Evolutionary conservation across 2,329 filamentous ascomycete species (phyloP), one percentile per base, ranked within the genome.

Genomic region (Neopestalotiopsis sp.): DNA sequence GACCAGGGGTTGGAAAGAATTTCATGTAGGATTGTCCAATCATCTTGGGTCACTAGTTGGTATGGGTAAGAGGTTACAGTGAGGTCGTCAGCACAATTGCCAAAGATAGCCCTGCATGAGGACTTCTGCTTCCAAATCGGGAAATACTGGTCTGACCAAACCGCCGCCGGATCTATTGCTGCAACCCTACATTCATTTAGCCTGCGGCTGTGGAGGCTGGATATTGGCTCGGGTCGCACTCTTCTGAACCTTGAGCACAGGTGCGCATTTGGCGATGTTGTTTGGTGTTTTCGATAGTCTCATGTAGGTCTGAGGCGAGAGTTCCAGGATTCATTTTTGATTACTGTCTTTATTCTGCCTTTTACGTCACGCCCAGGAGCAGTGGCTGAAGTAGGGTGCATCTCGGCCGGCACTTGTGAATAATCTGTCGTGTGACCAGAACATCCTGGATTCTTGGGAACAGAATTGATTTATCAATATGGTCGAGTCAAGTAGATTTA

Each of bases 221-320:
- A 62, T 30, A 62, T 40, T 62, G 59, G 59, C 34, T 62, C 59
- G 14, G 5, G n/a, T 62, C 34, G 20, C 3, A 28, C 59, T 10
- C 2, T 28, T 28, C 5, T 20, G 59, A 3, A 3, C 10, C 34
- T 12, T 40, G 7, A 10, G 59, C 32, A 62, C 32, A 30, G 14
- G 32, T n/a, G 59, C 14, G 6, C 59, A 9, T 14, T 42, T 42
- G 30, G 40, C 59, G 59, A 62, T 62, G 34, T 13, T 62, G n/a
- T 62, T 20, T 62, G 28, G 59, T 62, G 30, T 62, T 40, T 62
- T 62, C 59, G 9, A 62, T 62, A 62, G 59, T 62, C n/a, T 24
- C 59, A 62, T 62, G 59, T 62, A 40, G n/a, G 30, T 20, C 30
- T 12, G 32, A 4, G 59, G 59, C 45, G 2, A 40, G 30, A 32